Percentiles rank a stretch among this genome's conserved stretches.
phyloP scores from a whole-genome alignment of 148 eudicot species.

The Linanthus parryae region DNA sequence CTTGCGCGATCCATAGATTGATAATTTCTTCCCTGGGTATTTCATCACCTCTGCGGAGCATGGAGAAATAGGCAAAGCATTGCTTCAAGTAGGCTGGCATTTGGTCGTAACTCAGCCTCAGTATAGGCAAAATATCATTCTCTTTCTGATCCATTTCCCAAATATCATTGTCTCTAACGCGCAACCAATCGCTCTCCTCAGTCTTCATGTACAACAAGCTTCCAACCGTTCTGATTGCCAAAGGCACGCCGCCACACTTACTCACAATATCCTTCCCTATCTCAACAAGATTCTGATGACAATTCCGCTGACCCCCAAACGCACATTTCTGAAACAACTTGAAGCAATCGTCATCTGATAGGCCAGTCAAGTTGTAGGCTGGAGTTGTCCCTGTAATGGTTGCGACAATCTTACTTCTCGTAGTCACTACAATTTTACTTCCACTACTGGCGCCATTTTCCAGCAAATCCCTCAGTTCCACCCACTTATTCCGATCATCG shows the following conservation, averaged over 20 bases:
- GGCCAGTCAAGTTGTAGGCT: conserved; percentile 12
- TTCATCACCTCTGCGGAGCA: conserved; percentile 20
- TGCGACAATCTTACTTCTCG: conserved; percentile 23
- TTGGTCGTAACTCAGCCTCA: conserved; percentile 32
- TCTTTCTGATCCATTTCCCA: conserved; percentile 11
- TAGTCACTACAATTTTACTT: conserved; percentile 31
- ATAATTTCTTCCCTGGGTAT: conserved; percentile 18
- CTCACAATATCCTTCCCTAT: conserved; percentile 25
- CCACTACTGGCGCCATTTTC: conserved; percentile 12
- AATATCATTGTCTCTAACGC: conserved; percentile 14
- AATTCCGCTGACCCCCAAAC: conserved; percentile 2
- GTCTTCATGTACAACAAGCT: conserved; percentile 19
- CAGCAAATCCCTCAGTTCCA: conserved; percentile 9
- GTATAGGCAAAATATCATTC: conserved; percentile 13
- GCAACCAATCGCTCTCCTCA: conserved; percentile 25
- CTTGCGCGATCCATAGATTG: conserved; percentile 21
- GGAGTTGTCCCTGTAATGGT: conserved; percentile 9
- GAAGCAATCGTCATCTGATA: conserved; percentile 20
- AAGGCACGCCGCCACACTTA: conserved; percentile 30
- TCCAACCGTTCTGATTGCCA: conserved; percentile 29
- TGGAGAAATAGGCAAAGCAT: conserved; percentile 21
- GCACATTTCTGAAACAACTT: conserved; percentile 23
- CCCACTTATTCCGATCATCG: conserved; percentile 13
- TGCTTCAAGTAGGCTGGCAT: conserved; percentile 19
- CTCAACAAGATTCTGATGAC: conserved; percentile 7